phyloP scores from a whole-genome alignment of 2,329 filamentous ascomycete species.

The Fusarium xylarioides region DNA sequence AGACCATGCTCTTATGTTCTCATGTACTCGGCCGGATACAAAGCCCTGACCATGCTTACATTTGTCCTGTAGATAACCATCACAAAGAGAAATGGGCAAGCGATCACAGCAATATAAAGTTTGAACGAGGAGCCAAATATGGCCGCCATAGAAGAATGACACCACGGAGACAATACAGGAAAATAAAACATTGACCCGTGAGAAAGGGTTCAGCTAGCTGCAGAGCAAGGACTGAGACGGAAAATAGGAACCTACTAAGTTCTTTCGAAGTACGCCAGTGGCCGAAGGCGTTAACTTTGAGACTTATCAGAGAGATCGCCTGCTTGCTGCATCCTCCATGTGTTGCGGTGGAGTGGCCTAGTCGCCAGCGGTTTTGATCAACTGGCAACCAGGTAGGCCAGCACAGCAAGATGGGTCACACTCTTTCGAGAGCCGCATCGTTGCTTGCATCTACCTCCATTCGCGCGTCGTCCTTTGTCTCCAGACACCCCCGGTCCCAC shows the following conservation, averaged over 20 bases:
- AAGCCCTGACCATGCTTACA: conserved; percentile 11
- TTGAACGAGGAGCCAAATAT: conserved; percentile 11
- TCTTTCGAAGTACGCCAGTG: conserved; percentile 40
- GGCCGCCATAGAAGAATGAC: not conserved
- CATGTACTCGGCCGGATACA: conserved; percentile 24
- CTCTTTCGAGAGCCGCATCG: conserved; percentile 72
- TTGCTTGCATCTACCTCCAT: conserved; percentile 64
- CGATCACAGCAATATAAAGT: conserved; percentile 8
- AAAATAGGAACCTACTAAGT: conserved; percentile 38
- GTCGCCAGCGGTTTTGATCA: conserved; percentile 70
- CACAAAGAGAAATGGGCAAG: conserved; percentile 5
- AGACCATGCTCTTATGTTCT: conserved; percentile 31
- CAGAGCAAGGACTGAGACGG: conserved; percentile 17
- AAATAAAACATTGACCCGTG: conserved; percentile 14
- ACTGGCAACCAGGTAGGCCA: conserved; percentile 89
- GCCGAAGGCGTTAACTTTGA: conserved; percentile 45
- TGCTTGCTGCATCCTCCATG: conserved; percentile 55
- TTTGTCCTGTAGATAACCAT: conserved; percentile 8
- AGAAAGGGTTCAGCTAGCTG: conserved; percentile 24
- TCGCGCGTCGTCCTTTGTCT: conserved; percentile 50
- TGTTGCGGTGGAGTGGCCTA: conserved; percentile 68
- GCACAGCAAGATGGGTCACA: conserved; percentile 85
- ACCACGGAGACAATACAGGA: not conserved
- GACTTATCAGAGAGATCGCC: conserved; percentile 58
- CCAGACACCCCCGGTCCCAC: conserved; percentile 60